Conservation (phyloP, 495 filamentous ascomycete species). For the Penicillium macrosclerotiorum region DNA sequence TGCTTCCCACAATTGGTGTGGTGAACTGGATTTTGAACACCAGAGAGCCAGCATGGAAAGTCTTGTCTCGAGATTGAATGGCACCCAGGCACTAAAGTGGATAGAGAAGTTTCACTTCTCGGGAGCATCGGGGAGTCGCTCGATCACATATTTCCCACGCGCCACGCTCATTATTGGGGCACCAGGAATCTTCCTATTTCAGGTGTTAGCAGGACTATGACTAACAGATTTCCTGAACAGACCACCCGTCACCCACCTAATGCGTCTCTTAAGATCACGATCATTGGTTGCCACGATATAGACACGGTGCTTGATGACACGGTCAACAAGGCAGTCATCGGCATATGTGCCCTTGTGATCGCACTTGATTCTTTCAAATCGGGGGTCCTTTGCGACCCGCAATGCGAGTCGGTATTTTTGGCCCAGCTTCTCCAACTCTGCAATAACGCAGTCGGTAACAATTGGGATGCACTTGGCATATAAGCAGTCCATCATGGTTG, state of each 20-base stretch:
- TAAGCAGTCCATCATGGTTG: slow-evolving; percentile 79
- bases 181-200: slow-evolving; percentile 36
- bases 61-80: background rate
- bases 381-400: slow-evolving; percentile 86
- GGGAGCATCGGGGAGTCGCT: slow-evolving; percentile 77
- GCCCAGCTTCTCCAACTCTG: slow-evolving; percentile 90
- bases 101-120: slow-evolving; percentile 17
- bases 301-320: slow-evolving; percentile 72
- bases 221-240: background rate
- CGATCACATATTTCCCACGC: slow-evolving; percentile 86
- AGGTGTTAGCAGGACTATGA: background rate
- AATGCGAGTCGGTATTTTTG: slow-evolving; percentile 85
- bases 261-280: slow-evolving; percentile 67
- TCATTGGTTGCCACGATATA: slow-evolving; percentile 94
- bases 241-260: slow-evolving; percentile 43
- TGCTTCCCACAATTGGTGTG: too few relatives aligned
- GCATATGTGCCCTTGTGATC: slow-evolving; percentile 90
- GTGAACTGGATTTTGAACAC: too few relatives aligned
- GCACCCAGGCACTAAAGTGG: background rate
- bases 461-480: slow-evolving; percentile 54
- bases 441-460: slow-evolving; percentile 52
- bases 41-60: too few relatives aligned
- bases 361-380: slow-evolving; percentile 81
- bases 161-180: slow-evolving; percentile 67
- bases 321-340: slow-evolving; percentile 93